Percentiles rank a stretch among this genome's conserved stretches.
phyloP scores from a whole-genome alignment of 139 green algal genomes.

The Zygnema circumcarinatum region DNA sequence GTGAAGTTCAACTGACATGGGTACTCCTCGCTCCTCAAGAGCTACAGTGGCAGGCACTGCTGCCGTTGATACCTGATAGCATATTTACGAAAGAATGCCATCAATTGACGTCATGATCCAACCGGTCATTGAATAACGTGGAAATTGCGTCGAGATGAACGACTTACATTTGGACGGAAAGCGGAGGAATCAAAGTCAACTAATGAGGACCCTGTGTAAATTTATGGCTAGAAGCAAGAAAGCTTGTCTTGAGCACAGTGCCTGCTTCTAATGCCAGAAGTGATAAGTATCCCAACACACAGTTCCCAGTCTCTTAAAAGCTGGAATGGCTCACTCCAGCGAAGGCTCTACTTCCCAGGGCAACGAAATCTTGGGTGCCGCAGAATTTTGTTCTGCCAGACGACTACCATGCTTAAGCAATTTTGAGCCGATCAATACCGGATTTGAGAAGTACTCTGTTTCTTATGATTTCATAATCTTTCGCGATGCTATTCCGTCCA shows the following conservation, averaged over 20 bases:
- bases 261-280: no score
- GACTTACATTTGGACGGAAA: neutral
- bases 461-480: no score
- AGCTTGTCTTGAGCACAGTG: neutral
- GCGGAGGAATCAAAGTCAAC: neutral
- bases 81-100: no score
- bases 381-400: no score
- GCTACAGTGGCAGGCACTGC: neutral
- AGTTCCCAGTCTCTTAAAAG: neutral
- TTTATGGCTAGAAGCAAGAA: neutral
- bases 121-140: neutral
- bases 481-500: no score
- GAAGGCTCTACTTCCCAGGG: neutral
- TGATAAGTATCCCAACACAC: neutral
- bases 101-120: neutral
- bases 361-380: neutral
- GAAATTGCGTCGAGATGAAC: neutral
- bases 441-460: no score
- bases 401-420: no score
- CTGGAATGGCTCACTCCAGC: neutral
- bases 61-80: no score
- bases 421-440: no score
- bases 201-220: neutral
- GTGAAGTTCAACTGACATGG: neutral
- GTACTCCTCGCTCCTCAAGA: neutral